A percentile compares a stretch with the other conserved stretches of the same genome.
Evolutionary conservation across 257 asterid species (phyloP).

Genomic region (Solanum pimpinellifolium): DNA sequence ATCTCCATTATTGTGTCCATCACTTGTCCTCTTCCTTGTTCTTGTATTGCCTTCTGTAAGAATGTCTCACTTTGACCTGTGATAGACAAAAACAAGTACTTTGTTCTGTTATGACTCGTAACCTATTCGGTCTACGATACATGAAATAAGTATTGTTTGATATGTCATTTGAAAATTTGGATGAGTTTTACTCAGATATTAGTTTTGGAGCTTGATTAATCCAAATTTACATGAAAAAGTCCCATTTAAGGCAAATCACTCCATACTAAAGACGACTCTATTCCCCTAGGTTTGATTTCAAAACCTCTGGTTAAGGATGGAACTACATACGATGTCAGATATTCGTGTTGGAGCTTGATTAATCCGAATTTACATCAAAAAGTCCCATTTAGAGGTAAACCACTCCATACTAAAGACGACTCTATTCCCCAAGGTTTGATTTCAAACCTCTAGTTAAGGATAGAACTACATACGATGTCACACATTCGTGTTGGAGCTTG

Average conservation of each 20-base stretch:
- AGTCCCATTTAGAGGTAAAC: not conserved
- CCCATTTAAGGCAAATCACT: no score
- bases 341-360: not conserved
- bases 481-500: not conserved
- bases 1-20: conserved; percentile 38
- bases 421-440: not conserved
- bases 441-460: not conserved
- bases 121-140: not conserved
- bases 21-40: conserved; percentile 39
- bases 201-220: no score
- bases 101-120: not conserved
- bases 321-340: not conserved
- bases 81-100: not conserved
- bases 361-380: not conserved
- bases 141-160: not conserved
- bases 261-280: no score
- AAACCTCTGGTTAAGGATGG: no score
- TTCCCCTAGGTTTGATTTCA: no score
- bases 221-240: no score
- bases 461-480: not conserved
- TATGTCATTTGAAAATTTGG: not conserved
- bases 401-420: not conserved
- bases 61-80: conserved; percentile 35
- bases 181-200: not conserved
- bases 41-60: conserved; percentile 37